Conservation (phyloP, 805 yeast species). For the Metschnikowia matae region DNA sequence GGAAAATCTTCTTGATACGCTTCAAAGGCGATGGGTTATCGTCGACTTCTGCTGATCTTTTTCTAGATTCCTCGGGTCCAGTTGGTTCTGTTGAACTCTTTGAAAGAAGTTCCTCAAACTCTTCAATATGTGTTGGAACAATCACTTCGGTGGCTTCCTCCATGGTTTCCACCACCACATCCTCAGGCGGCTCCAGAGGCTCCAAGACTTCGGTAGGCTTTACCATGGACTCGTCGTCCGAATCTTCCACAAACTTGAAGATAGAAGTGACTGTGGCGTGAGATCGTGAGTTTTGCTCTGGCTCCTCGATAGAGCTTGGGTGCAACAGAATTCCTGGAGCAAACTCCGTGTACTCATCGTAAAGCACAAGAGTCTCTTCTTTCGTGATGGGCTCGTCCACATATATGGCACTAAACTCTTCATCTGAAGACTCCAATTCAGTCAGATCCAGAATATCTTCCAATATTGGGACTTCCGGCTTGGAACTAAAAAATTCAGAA, state of each 20-base stretch:
- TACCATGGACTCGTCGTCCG: background rate
- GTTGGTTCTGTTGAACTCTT: background rate
- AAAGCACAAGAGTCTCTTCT: constrained; percentile 9
- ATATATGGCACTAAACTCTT: background rate
- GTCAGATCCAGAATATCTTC: constrained; percentile 2
- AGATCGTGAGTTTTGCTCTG: background rate
- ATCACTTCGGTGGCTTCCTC: constrained; percentile 9
- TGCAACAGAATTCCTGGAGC: constrained; percentile 4
- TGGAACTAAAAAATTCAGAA: background rate
- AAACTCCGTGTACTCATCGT: constrained; percentile 13
- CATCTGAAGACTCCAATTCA: background rate
- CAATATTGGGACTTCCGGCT: constrained; percentile 11
- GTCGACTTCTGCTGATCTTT: constrained; percentile 4
- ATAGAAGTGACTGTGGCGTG: background rate
- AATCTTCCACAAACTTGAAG: constrained; percentile 3
- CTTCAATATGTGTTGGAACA: constrained; percentile 11
- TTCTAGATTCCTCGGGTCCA: background rate
- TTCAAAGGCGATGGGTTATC: constrained; percentile 11
- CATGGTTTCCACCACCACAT: constrained; percentile 5
- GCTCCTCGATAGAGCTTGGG: constrained; percentile 15
- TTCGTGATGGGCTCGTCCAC: constrained; percentile 9
- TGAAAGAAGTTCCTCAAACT: constrained; percentile 8
- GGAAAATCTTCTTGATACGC: constrained; percentile 6
- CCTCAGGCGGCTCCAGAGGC: constrained; percentile 8
- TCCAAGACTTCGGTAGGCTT: constrained; percentile 11